Conservation (phyloP, 73 alveolate genomes). For the Blepharisma japonicum region DNA sequence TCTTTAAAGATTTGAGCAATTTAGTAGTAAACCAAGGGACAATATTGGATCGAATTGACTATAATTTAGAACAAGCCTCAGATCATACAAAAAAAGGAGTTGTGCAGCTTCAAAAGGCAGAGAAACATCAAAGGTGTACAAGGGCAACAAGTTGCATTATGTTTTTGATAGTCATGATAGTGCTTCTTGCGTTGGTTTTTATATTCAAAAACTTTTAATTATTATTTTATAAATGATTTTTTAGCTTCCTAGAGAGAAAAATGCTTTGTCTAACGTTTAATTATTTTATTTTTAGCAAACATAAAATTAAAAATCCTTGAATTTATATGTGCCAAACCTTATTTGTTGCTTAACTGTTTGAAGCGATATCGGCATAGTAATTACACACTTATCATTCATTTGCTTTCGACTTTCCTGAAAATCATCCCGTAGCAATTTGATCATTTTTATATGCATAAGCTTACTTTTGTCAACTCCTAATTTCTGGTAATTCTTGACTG, state of each 20-base stretch:
- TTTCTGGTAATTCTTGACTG: too few species aligned
- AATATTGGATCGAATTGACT: constrained; percentile 88
- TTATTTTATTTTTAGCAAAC: too few species aligned
- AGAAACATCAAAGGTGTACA: constrained; percentile 30
- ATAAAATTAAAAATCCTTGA: too few species aligned
- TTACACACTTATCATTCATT: too few species aligned
- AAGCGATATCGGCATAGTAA: too few species aligned
- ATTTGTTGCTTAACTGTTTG: too few species aligned
- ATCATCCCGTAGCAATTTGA: too few species aligned
- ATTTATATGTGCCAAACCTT: too few species aligned
- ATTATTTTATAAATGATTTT: not conserved
- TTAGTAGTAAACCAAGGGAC: constrained; percentile 92
- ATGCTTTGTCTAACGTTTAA: not conserved
- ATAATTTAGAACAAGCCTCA: constrained; percentile 76
- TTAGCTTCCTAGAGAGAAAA: not conserved
- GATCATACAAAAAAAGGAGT: constrained; percentile 62
- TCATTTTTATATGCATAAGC: too few species aligned
- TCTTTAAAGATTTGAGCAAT: constrained; percentile 79
- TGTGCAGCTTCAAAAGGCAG: constrained; percentile 58
- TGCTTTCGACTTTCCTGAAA: too few species aligned
- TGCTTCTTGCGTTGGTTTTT: not conserved
- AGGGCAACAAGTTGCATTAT: constrained; percentile 28
- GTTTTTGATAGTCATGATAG: not conserved
- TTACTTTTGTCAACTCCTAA: too few species aligned
- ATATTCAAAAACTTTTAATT: not conserved